phyloP scores from a whole-genome alignment of 345 rosid species.

The Eucalyptus coolabah region DNA sequence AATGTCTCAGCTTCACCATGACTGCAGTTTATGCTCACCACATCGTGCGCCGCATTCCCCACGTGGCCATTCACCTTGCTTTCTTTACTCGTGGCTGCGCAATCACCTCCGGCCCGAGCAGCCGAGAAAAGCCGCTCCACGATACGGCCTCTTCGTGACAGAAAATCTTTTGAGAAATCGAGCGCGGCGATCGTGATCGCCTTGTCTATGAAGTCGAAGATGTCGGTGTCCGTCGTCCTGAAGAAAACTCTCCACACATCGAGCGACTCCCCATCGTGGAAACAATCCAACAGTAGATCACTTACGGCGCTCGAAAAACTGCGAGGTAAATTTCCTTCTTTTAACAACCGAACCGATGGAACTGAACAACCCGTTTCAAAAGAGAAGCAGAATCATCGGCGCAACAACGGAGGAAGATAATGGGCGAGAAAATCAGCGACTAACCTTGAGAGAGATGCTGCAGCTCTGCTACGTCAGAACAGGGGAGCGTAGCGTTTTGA shows the following conservation, averaged over 20 bases:
- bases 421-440: background rate
- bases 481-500: background rate
- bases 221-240: conserved; percentile 43
- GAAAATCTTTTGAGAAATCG: conserved; percentile 58
- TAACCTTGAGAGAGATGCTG: background rate
- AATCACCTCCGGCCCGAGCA: conserved; percentile 5
- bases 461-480: background rate
- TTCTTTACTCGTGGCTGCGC: conserved; percentile 29
- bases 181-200: conserved; percentile 67
- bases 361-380: background rate
- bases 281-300: background rate
- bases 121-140: conserved; percentile 57
- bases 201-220: conserved; percentile 59
- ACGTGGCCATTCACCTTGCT: conserved; percentile 38
- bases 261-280: conserved; percentile 1
- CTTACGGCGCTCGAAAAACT: background rate
- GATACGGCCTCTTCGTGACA: conserved; percentile 39
- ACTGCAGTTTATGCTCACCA: conserved; percentile 35
- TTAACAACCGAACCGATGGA: background rate
- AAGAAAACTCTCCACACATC: conserved; percentile 75
- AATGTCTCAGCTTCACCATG: conserved; percentile 66
- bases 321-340: background rate
- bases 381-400: background rate
- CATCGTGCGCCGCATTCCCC: conserved; percentile 9
- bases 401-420: background rate